Evolutionary conservation across 768 basidiomycete species (phyloP), one percentile per base, ranked within the genome.

Genomic region (Panaeolus papilionaceus): DNA sequence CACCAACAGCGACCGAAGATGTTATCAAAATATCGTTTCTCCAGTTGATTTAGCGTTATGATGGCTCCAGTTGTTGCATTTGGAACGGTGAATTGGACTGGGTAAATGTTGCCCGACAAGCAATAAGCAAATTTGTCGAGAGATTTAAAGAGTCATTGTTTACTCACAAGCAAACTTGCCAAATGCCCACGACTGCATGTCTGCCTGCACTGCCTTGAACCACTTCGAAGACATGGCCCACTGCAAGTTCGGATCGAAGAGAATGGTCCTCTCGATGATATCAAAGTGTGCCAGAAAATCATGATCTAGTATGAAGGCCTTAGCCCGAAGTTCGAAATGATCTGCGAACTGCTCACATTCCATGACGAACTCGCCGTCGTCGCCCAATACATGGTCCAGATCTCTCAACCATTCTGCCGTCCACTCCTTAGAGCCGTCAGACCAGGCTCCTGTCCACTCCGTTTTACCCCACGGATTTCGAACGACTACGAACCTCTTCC

Each of bases 301-400:
- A 18, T 64, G 65, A 71, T 79, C 78, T 81, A 66, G 44, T 64
- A 11, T 54, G 61, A 18, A 45, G n/a, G 7, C 18, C 16, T 45
- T 45, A 16, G n/a, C 45, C 3, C 3, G 33, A 38, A 23, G 33
- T 40, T 37, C 26, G 38, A 51, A 64, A n/a, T 28, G 18, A 47
- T 11, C 8, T 20, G 1, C 14, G 39, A 6, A 11, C 14, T 23
- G 73, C 77, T 38, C 45, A 80, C 78, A 80, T 75, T 83, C 83
- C 82, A 84, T 84, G 16, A 85, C 76, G 62, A 85, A 85, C 66
- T 81, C 74, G 2, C 83, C 84, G 64, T 84, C 82, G 40, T 78
- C 75, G 0, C 82, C 82, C 45, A 85, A 79, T 7, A 63, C 64
- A 71, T 84, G 82, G 40, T 75, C 74, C 2, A 85, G 72, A 45